These are phyloP conservation scores for Harringtonia lauricola DNA, from an alignment of 2,329 filamentous ascomycete species.

Conservation along the genomic window DNA sequence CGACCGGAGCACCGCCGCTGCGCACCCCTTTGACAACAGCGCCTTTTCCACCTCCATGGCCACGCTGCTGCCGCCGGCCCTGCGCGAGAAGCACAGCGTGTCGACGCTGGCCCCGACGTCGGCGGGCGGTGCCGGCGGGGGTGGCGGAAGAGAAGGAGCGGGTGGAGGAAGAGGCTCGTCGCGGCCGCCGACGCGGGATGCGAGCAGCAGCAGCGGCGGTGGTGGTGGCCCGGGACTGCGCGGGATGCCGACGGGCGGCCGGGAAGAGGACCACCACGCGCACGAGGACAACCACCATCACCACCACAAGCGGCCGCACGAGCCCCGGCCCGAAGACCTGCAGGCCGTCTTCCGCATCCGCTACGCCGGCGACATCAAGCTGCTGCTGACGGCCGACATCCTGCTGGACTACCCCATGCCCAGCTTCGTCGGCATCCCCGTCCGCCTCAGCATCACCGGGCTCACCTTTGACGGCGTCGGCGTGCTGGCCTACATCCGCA, in stretches of 20 bases:
- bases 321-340: slow-evolving; percentile 73
- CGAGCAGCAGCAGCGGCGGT: not conserved
- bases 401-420: slow-evolving; percentile 97
- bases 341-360: slow-evolving; percentile 87
- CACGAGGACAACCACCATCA: slow-evolving; percentile 7
- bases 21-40: not conserved
- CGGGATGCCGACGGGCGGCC: slow-evolving; percentile 1
- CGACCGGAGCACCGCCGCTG: slow-evolving; percentile 15
- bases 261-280: slow-evolving; percentile 25
- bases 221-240: not conserved
- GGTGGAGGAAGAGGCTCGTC: slow-evolving; percentile 23
- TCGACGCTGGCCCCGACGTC: slow-evolving; percentile 49
- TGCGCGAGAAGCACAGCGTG: slow-evolving; percentile 51
- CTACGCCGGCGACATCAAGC: slow-evolving; percentile 77
- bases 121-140: slow-evolving; percentile 18
- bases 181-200: slow-evolving; percentile 46
- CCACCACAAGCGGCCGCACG: slow-evolving; percentile 28
- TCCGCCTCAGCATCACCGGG: slow-evolving; percentile 91
- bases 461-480: slow-evolving; percentile 92
- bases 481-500: slow-evolving; percentile 82
- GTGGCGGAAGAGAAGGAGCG: too few relatives aligned
- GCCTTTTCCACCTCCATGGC: not conserved
- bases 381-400: slow-evolving; percentile 89
- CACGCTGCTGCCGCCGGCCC: slow-evolving; percentile 13
- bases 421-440: slow-evolving; percentile 89